Percentiles rank a stretch among this genome's conserved stretches.
Evolutionary conservation across 2,329 filamentous ascomycete genomes (phyloP).

Genomic region (Pseudohalonectria lignicola): DNA sequence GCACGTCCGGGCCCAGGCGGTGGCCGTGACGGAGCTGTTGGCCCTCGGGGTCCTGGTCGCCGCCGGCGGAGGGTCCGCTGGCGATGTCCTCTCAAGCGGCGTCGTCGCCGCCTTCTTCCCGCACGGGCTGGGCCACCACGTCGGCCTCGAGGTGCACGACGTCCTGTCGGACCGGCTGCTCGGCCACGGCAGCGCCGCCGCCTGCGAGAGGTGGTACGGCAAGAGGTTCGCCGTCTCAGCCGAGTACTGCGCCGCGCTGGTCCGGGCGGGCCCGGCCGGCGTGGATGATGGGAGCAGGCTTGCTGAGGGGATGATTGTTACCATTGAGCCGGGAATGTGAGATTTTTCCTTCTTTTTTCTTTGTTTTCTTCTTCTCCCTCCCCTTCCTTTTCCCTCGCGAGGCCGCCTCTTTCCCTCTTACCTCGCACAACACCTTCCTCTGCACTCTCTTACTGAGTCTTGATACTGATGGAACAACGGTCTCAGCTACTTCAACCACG

Average conservation of each 20-base stretch:
- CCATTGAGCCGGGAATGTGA: constrained; percentile 65
- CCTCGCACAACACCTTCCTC: too few relatives aligned
- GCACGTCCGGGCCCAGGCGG: constrained; percentile 59
- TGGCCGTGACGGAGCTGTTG: constrained; percentile 62
- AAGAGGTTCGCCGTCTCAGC: constrained; percentile 23
- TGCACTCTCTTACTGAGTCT: too few relatives aligned
- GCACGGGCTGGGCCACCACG: constrained; percentile 53
- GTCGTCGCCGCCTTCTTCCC: constrained; percentile 54
- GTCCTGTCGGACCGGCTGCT: constrained; percentile 30
- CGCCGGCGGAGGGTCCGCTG: constrained; percentile 45
- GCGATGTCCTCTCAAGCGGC: constrained; percentile 40
- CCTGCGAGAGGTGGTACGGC: constrained; percentile 16
- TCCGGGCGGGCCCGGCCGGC: constrained; percentile 20
- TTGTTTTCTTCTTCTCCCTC: neutral
- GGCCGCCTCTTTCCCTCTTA: neutral
- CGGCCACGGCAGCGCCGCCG: constrained; percentile 2
- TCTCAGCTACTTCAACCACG: constrained; percentile 59
- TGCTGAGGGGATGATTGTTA: constrained; percentile 45
- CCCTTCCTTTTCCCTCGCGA: neutral
- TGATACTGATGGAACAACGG: too few relatives aligned
- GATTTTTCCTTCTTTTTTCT: constrained; percentile 11
- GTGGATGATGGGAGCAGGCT: neutral
- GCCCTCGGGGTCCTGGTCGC: constrained; percentile 63
- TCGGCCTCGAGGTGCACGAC: constrained; percentile 57
- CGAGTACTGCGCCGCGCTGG: constrained; percentile 10